These are phyloP conservation scores for Scenedesmus sp. DNA, from an alignment of 163 green algal genomes.

Conservation along the genomic window DNA sequence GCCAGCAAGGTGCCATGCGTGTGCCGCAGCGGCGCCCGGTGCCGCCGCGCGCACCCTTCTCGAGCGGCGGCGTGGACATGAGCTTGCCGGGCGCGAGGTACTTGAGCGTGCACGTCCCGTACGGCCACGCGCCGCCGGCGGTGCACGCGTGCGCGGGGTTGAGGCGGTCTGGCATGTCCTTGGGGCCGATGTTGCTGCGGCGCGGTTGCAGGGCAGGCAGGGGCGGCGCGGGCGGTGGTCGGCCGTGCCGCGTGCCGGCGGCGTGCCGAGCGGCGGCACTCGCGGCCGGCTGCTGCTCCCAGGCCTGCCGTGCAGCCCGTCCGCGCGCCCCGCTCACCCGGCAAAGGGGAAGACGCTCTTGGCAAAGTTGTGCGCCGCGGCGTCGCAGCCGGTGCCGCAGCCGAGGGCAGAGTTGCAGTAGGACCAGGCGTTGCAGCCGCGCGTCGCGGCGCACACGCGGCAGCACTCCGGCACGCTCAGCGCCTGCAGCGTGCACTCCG, in stretches of 20 bases:
- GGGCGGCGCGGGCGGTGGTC: too few relatives aligned
- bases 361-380: neutral
- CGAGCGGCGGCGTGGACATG: neutral
- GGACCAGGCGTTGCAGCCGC: slow-evolving; percentile 10
- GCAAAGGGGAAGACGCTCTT: too few relatives aligned
- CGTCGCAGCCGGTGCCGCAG: slow-evolving; percentile 1
- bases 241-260: too few relatives aligned
- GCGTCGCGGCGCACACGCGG: neutral
- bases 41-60: too few relatives aligned
- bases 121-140: neutral
- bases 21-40: too few relatives aligned
- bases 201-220: too few relatives aligned
- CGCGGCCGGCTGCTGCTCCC: too few relatives aligned
- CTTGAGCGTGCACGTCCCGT: neutral
- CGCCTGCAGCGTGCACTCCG: neutral
- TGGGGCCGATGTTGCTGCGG: neutral
- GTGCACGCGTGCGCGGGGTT: neutral
- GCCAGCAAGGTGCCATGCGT: too few relatives aligned
- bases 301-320: too few relatives aligned
- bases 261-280: too few relatives aligned
- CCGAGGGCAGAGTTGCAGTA: slow-evolving; percentile 11
- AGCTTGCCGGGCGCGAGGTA: neutral
- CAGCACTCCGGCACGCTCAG: slow-evolving; percentile 25
- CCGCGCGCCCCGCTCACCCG: too few relatives aligned
- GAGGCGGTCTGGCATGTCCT: neutral